Conservation (phyloP, 495 filamentous ascomycete genomes). For the Saxophila tyrrhenica region DNA sequence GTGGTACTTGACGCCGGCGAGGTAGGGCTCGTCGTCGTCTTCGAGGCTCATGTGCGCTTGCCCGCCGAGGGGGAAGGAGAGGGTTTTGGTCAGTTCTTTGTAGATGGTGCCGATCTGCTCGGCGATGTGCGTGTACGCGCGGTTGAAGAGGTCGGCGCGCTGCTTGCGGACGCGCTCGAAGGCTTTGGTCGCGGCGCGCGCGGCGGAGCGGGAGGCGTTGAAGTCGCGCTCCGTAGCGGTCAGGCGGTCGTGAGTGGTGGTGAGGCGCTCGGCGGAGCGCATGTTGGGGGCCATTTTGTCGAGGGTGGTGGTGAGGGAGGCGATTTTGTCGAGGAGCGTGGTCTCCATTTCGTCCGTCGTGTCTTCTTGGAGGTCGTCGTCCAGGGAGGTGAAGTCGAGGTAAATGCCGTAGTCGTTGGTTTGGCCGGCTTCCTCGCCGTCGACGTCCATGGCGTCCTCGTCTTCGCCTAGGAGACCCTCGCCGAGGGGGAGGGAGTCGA, state of each 20-base stretch:
- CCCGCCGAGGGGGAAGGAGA: conserved; percentile 79
- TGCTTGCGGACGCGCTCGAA: conserved; percentile 71
- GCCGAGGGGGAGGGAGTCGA: conserved; percentile 79
- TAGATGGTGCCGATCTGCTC: conserved; percentile 91
- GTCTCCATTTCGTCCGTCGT: conserved; percentile 12
- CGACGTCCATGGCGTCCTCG: conserved; percentile 24
- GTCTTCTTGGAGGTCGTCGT: conserved; percentile 69
- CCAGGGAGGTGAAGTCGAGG: conserved; percentile 74
- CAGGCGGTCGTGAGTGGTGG: conserved; percentile 71
- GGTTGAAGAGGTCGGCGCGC: conserved; percentile 85
- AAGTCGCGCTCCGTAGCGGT: conserved; percentile 80
- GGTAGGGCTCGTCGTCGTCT: conserved; percentile 78
- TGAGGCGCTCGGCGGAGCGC: conserved; percentile 85
- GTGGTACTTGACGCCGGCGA: conserved; percentile 92
- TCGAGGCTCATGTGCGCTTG: conserved; percentile 92
- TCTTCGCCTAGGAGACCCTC: conserved; percentile 60
- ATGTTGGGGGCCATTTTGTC: conserved; percentile 94
- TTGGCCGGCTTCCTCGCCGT: conserved; percentile 12
- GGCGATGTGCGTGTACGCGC: conserved; percentile 87
- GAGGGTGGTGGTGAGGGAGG: conserved; percentile 59
- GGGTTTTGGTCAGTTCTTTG: conserved; percentile 78
- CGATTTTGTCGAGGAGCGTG: conserved; percentile 61
- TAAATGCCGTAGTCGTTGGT: conserved; percentile 88
- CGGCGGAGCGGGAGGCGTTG: conserved; percentile 62
- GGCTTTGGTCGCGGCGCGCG: conserved; percentile 64